Evolutionary conservation across 2,329 filamentous ascomycete species (phyloP), one percentile per base, ranked within the genome.

Genomic region (Venturia asperata): DNA sequence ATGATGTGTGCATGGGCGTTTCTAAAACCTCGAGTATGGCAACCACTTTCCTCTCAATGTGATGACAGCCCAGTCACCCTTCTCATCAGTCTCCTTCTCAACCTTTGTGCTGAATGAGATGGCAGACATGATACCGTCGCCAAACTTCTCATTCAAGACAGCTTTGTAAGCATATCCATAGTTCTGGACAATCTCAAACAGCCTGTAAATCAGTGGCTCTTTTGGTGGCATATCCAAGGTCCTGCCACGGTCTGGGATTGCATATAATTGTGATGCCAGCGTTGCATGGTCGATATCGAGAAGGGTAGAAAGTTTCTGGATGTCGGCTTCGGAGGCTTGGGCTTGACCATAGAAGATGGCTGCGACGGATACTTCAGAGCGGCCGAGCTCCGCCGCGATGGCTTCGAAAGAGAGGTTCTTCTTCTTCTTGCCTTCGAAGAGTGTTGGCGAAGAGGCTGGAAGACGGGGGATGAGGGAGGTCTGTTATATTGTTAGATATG

Each of bases 81-180:
- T 85, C 67, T 89, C 86, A 74, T 97, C 93, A 1, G 87, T 87
- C 83, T 97, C 93, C 83, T 95, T 96, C 75, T 97, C 91, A 2
- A 97, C 89, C 73, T 91, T 91, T 0, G 91, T 96, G 63, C 86
- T 89, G 76, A 96, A 97, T 19, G 87, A 86, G 73, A 97, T 96
- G 0, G 92, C 93, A 74, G 91, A 96, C 93, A 97, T 97, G 73
- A 97, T 97, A 0, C 93, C 93, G 67, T 82, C 80, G 9, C 80
- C 80, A 71, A 82, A 82, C 82, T 97, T 97, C 83, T 97, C 93
- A 70, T 97, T 97, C 76, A 97, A 75, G 5, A 97, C 85, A 0
- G 92, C 92, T 82, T 97, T 97, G 79, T 95, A 97, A 0, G 92
- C 90, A 75, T 96, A 95, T 0, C 93, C 93, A 73, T 97, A 97